Evolutionary conservation across 257 asterid species (phyloP), one percentile per base, ranked within the genome.

Genomic region (Nicotiana sylvestris): DNA sequence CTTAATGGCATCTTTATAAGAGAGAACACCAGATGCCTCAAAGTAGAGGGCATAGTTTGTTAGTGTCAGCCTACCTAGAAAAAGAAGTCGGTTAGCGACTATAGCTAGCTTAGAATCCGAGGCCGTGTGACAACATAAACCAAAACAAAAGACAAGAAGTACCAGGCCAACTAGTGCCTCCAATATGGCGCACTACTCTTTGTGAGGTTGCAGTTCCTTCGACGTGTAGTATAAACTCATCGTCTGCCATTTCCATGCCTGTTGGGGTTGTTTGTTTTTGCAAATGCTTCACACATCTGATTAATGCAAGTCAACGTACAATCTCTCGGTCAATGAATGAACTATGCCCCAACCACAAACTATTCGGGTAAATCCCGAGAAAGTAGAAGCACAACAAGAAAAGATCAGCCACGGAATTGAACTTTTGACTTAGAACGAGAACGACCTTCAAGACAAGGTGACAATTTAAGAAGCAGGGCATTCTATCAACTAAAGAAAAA

Each of bases 31-130:
- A 3, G 93, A 92, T 10, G 99, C 95, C 95, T 96, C 99, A 11
- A 94, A 96, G 90, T 96, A 96, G 76, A 96, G 93, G 39, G 95
- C 98, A 61, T 93, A 94, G 85, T 96, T 96, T 64, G 99, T 96
- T 84, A 96, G 77, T 0, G 98, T 96, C 86, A 94, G 85, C 92
- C 97, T 92, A 84, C 99, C 99, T 96, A 88, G 62, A 91, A 86
- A 77, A 57, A 32, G 72, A 51, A 56, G 39, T 3, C 39, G 0
- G 1, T 74, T 7, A 74, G 43, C 4, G 1, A 16, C 51, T 32
- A 33, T 2, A 16, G 15, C 13, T 2, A n/a, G n/a, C 43, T 6
- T 2, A 0, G 76, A 66, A 74, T 49, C 8, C 4, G 2, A 7
- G 10, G 27, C 25, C 25, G 1, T 4, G 18, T 25, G 64, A 32